phyloP scores from a whole-genome alignment of 2,329 filamentous ascomycete species.

The Orbilia quercus region DNA sequence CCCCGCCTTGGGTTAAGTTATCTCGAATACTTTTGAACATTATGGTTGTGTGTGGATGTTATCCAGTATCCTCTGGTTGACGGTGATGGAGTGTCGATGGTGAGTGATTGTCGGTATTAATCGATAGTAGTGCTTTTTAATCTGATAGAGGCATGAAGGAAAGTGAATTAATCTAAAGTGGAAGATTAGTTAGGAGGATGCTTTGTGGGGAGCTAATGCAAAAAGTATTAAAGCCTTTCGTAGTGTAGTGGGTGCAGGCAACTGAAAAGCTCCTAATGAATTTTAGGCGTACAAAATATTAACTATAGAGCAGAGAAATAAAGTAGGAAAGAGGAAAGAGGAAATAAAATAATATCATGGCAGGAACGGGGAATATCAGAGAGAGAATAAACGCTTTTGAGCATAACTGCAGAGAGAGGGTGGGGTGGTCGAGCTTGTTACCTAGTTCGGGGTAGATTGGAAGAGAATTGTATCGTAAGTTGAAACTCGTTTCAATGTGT shows the following conservation, averaged over 20 bases:
- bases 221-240: no score
- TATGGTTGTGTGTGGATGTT: constrained; percentile 20
- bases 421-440: constrained; percentile 12
- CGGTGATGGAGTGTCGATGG: background rate
- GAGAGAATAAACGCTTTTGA: constrained; percentile 16
- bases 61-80: constrained; percentile 3
- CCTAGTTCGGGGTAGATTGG: constrained; percentile 13
- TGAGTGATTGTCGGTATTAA: constrained; percentile 12
- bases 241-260: no score
- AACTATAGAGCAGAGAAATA: background rate
- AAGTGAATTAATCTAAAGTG: constrained; percentile 1
- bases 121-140: constrained; percentile 3
- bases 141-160: constrained; percentile 24
- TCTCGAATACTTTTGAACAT: constrained; percentile 43
- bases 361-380: constrained; percentile 8
- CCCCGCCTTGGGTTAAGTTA: constrained; percentile 22
- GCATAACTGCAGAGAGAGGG: constrained; percentile 24
- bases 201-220: background rate
- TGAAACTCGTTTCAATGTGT: constrained; percentile 56
- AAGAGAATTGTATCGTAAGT: constrained; percentile 33
- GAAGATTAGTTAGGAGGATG: background rate
- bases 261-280: no score
- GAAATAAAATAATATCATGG: background rate
- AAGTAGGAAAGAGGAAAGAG: constrained; percentile 8
- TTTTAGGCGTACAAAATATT: no score